These are phyloP conservation scores for Sugiyamaella castrensis DNA, from an alignment of 1,139 yeast species.

Conservation along the genomic window DNA sequence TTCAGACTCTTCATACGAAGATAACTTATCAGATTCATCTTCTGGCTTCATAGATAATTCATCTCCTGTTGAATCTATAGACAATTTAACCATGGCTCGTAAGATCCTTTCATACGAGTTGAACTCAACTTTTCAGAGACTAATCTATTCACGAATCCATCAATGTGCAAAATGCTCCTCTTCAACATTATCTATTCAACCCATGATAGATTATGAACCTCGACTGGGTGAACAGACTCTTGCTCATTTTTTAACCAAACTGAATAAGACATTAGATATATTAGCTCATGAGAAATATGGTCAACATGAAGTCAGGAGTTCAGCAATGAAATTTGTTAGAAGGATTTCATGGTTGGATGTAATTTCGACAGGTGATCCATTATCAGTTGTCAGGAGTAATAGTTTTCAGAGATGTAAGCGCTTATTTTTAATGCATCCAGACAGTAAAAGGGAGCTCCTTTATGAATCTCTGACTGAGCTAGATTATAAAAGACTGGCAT, in stretches of 20 bases:
- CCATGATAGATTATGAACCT: slow-evolving; percentile 22
- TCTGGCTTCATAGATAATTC: too few species aligned
- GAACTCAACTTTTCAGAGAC: slow-evolving; percentile 25
- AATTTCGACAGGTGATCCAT: slow-evolving; percentile 22
- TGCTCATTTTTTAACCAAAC: slow-evolving; percentile 1
- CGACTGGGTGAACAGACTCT: slow-evolving; percentile 23
- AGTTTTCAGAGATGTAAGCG: slow-evolving; percentile 22
- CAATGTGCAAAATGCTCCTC: too few species aligned
- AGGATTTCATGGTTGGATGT: slow-evolving; percentile 20
- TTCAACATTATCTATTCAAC: slow-evolving; percentile 11
- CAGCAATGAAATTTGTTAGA: too few species aligned
- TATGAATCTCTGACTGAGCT: neutral
- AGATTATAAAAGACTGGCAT: neutral
- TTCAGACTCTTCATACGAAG: too few species aligned
- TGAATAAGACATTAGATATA: neutral
- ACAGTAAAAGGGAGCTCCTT: neutral
- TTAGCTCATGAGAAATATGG: slow-evolving; percentile 6
- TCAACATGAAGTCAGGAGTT: neutral
- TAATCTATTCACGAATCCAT: slow-evolving; percentile 23
- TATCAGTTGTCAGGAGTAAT: too few species aligned
- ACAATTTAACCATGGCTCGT: slow-evolving; percentile 15
- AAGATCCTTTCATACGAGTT: slow-evolving; percentile 23
- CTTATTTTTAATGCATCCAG: slow-evolving; percentile 17
- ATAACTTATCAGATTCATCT: neutral
- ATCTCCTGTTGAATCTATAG: neutral